Evolutionary conservation across 306 rosid genomes (phyloP).

Genomic region (Vicia villosa): DNA sequence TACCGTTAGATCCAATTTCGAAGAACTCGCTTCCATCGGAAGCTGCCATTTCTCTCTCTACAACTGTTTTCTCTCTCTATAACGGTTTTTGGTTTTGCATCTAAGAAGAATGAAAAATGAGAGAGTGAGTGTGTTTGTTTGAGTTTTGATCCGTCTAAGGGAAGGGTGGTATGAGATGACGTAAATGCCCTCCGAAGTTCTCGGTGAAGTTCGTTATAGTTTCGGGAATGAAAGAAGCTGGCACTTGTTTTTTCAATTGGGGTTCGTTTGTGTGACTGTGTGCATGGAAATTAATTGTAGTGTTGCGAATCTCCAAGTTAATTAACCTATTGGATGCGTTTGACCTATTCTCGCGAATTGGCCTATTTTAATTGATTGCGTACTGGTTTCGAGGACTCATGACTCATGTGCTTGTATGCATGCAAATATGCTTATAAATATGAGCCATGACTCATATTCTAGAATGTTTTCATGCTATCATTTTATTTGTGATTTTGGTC

Average conservation of each 20-base stretch:
- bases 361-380: background rate
- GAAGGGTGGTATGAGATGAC: background rate
- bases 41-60: conserved; percentile 61
- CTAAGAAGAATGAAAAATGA: background rate
- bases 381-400: background rate
- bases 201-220: conserved; percentile 2
- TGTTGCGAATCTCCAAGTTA: background rate
- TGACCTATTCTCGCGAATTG: conserved; percentile 38
- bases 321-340: conserved; percentile 16
- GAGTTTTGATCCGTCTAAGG: background rate
- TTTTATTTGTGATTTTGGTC: too few relatives aligned
- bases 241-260: background rate
- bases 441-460: too few relatives aligned
- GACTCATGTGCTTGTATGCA: background rate
- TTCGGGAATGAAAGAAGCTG: background rate
- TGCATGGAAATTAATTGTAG: background rate
- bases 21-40: conserved; percentile 81
- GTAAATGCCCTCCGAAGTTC: conserved; percentile 5
- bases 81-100: background rate
- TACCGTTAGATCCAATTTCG: conserved; percentile 34
- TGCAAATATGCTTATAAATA: too few relatives aligned
- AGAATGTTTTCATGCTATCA: background rate
- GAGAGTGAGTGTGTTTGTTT: background rate
- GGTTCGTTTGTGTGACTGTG: background rate
- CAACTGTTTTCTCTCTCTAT: background rate